Percentiles rank a stretch among this genome's conserved stretches.
Evolutionary conservation across 495 filamentous ascomycete genomes (phyloP).

Genomic region (Cercophora newfieldiana): DNA sequence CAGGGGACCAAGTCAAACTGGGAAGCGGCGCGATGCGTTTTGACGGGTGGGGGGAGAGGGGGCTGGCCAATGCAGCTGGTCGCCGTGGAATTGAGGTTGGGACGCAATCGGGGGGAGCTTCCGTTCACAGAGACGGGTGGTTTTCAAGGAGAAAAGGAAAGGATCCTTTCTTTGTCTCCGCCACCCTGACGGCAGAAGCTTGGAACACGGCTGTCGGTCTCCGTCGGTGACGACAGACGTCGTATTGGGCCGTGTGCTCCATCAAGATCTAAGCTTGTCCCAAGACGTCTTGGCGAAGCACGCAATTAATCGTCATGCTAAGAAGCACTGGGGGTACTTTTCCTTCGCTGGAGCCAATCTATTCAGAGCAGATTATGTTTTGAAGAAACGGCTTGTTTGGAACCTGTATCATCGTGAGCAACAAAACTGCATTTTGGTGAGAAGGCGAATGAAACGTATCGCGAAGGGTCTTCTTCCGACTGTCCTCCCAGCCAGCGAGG

Average conservation of each 20-base stretch:
- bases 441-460: neutral
- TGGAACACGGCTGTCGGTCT: neutral
- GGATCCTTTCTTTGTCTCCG: neutral
- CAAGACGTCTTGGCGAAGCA: neutral
- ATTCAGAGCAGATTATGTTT: slow-evolving; percentile 2
- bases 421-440: neutral
- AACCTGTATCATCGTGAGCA: neutral
- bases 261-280: neutral
- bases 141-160: neutral
- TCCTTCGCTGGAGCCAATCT: neutral
- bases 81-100: neutral
- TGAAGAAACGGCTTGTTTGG: neutral
- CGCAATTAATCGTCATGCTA: slow-evolving; percentile 13
- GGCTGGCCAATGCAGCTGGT: neutral
- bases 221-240: neutral
- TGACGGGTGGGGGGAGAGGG: too few species aligned
- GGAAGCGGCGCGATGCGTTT: neutral
- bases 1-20: neutral
- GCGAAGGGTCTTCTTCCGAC: neutral
- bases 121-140: neutral
- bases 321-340: neutral
- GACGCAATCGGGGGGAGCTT: neutral
- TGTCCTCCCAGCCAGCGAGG: neutral
- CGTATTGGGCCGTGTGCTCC: neutral
- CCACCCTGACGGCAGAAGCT: neutral